A percentile compares a stretch with the other conserved stretches of the same genome.
These are phyloP conservation scores for Entamoeba invadens DNA, from an alignment of 208 protist species.

Conservation along the genomic window DNA sequence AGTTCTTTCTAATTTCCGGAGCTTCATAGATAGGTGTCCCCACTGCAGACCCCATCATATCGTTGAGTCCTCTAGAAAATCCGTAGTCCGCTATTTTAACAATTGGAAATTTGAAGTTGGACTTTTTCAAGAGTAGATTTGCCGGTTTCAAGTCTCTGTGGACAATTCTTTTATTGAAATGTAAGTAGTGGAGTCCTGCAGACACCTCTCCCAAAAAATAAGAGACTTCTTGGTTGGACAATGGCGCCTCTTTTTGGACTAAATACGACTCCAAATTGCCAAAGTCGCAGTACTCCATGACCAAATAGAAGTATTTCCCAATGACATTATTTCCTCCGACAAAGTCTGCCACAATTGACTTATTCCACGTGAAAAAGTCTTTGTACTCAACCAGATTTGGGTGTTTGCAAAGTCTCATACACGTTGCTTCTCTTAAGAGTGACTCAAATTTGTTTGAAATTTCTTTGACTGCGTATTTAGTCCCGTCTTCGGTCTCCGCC, in stretches of 20 bases:
- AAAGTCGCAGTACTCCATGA: neutral
- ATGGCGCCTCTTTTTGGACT: neutral
- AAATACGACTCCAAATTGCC: neutral
- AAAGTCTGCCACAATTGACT: neutral
- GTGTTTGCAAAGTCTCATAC: neutral
- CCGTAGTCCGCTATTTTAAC: neutral
- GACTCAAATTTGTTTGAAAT: neutral
- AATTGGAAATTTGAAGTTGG: neutral
- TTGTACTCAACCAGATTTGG: neutral
- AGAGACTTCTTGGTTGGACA: neutral
- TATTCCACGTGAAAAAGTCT: neutral
- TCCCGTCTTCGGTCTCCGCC: neutral
- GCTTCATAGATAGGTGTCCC: constrained; percentile 18
- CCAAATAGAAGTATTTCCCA: neutral
- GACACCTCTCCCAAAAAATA: neutral
- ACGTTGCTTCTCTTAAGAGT: neutral
- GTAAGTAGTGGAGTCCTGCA: neutral
- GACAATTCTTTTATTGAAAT: neutral
- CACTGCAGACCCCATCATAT: neutral
- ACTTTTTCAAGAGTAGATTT: neutral
- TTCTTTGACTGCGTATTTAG: neutral
- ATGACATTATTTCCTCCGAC: neutral
- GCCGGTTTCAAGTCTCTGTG: neutral
- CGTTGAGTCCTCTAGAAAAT: neutral
- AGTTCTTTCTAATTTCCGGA: neutral